Conservation (phyloP, 495 filamentous ascomycete genomes). For the Oleoguttula mirabilis region DNA sequence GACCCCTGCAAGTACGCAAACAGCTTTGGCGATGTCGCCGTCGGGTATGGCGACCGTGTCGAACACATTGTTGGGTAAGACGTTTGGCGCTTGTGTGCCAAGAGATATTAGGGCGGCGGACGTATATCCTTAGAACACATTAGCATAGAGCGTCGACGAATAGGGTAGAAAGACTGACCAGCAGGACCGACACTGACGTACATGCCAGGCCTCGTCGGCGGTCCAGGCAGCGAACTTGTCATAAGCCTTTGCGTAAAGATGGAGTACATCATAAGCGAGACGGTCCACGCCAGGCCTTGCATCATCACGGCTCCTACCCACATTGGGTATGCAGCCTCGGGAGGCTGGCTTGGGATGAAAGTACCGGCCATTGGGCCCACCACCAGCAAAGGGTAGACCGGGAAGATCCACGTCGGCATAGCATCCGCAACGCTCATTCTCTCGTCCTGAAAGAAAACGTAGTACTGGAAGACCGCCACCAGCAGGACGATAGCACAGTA, state of each 20-base stretch:
- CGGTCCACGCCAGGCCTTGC: conserved; percentile 40
- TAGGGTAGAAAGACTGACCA: conserved; percentile 7
- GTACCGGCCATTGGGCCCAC: conserved; percentile 38
- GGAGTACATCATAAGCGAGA: conserved; percentile 40
- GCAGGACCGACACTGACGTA: conserved; percentile 26
- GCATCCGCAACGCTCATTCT: conserved; percentile 28
- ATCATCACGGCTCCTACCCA: conserved; percentile 39
- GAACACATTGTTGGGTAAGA: conserved; percentile 15
- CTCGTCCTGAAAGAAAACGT: conserved; percentile 39
- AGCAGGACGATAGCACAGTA: conserved; percentile 35
- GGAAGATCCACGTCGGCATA: conserved; percentile 45
- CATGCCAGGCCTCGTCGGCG: conserved; percentile 26
- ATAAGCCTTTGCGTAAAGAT: conserved; percentile 28
- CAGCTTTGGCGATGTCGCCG: conserved; percentile 16
- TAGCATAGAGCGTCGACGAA: neutral
- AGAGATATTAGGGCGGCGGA: conserved; percentile 18
- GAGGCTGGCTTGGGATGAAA: conserved; percentile 34
- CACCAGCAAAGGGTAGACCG: conserved; percentile 44
- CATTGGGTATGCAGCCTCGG: conserved; percentile 32
- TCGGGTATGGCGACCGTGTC: conserved; percentile 5
- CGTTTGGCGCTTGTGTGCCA: conserved; percentile 14
- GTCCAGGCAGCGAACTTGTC: conserved; percentile 22
- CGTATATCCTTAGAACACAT: conserved; percentile 16
- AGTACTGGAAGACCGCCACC: conserved; percentile 39
- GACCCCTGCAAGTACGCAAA: conserved; percentile 31